Evolutionary conservation across 2,329 filamentous ascomycete species (phyloP).

Genomic region (Tolypocladium pustulatum): DNA sequence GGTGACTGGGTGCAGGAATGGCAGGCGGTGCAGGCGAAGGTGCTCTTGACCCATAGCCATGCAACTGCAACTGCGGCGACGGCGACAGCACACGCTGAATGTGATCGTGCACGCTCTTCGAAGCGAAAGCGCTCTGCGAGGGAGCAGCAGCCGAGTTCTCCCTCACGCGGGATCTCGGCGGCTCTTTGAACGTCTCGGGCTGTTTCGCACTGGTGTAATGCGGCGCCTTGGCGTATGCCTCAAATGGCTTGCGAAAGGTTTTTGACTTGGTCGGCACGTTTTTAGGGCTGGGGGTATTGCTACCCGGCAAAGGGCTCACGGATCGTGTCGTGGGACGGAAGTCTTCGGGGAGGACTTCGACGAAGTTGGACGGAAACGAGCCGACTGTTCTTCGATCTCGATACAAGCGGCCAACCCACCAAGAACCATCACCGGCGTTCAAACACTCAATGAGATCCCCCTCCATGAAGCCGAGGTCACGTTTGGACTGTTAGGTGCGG

Average conservation of each 20-base stretch:
- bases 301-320: slow-evolving; percentile 47
- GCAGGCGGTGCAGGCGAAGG: slow-evolving; percentile 13
- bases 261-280: slow-evolving; percentile 49
- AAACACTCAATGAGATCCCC: slow-evolving; percentile 96
- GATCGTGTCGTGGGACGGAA: slow-evolving; percentile 66
- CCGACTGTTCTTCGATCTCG: slow-evolving; percentile 86
- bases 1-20: slow-evolving; percentile 12
- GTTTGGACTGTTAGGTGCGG: slow-evolving; percentile 54
- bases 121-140: slow-evolving; percentile 16
- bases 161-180: slow-evolving; percentile 17
- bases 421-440: slow-evolving; percentile 93
- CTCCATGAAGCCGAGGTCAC: slow-evolving; percentile 93
- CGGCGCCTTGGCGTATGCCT: slow-evolving; percentile 56
- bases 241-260: slow-evolving; percentile 56
- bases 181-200: slow-evolving; percentile 43
- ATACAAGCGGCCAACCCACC: slow-evolving; percentile 92
- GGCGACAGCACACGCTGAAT: slow-evolving; percentile 9
- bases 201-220: slow-evolving; percentile 55
- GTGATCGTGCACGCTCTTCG: slow-evolving; percentile 8
- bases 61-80: slow-evolving; percentile 8
- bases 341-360: slow-evolving; percentile 74
- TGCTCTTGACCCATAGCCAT: slow-evolving; percentile 21
- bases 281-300: slow-evolving; percentile 42
- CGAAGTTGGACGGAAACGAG: slow-evolving; percentile 94
- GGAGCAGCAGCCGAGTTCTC: slow-evolving; percentile 17